Evolutionary conservation across 768 basidiomycete genomes (phyloP).

Genomic region (Dentipellis sp.): DNA sequence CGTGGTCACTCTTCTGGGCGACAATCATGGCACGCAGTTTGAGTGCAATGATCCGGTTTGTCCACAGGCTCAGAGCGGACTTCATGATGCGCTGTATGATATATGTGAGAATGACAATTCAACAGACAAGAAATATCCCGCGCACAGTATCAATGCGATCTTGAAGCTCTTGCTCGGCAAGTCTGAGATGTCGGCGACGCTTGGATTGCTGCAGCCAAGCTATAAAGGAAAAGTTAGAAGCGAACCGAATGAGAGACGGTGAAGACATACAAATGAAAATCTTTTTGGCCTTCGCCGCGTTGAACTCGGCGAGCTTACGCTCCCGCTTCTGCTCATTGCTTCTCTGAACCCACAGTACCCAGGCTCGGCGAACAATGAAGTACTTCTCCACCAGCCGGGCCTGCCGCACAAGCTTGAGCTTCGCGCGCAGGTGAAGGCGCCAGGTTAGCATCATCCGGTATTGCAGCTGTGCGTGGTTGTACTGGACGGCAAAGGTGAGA

Average conservation of each 20-base stretch:
- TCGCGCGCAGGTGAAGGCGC: slow-evolving; percentile 44
- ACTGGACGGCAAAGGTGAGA: slow-evolving; percentile 37
- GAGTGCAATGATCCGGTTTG: slow-evolving; percentile 59
- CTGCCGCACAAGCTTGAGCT: slow-evolving; percentile 40
- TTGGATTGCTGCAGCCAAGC: slow-evolving; percentile 11
- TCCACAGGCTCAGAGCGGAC: slow-evolving; percentile 51
- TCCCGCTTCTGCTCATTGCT: slow-evolving; percentile 36
- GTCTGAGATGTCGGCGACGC: slow-evolving; percentile 9
- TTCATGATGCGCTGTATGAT: slow-evolving; percentile 39
- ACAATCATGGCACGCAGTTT: slow-evolving; percentile 68
- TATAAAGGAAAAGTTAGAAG: background rate
- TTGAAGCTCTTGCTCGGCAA: slow-evolving; percentile 10
- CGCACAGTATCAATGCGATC: slow-evolving; percentile 2
- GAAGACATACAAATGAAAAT: slow-evolving; percentile 25
- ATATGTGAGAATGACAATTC: background rate
- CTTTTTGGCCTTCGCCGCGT: slow-evolving; percentile 27
- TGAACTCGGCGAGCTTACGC: slow-evolving; percentile 33
- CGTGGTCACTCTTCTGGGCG: slow-evolving; percentile 35
- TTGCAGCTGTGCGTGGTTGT: slow-evolving; percentile 32
- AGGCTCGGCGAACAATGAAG: slow-evolving; percentile 38
- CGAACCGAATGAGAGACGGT: background rate
- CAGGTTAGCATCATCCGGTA: slow-evolving; percentile 40
- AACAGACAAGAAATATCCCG: background rate
- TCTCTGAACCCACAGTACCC: slow-evolving; percentile 39
- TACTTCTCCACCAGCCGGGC: slow-evolving; percentile 46